Evolutionary conservation across 345 rosid genomes (phyloP), one percentile per base, ranked within the genome.

Genomic region (Citrus cavaleriei): DNA sequence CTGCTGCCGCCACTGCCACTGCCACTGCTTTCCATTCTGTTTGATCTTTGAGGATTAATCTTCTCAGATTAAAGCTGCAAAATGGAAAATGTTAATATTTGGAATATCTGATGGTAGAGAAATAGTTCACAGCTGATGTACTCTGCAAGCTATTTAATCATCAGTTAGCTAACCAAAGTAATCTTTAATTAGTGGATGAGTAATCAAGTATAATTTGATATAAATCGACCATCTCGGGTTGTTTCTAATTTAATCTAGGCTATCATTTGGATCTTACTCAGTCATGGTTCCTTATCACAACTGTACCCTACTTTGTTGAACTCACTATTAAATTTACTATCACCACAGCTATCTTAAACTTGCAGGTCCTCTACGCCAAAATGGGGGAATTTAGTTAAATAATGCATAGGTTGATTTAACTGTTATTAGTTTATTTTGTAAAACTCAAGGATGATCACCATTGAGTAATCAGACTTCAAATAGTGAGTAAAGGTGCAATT

Each of bases 21-120:
- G 61, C 61, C 61, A 21, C 61, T 3, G 77, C 67, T 24, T 66
- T 65, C 79, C 79, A 66, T 76, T 54, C 46, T 73, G 30, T 32
- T 46, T 42, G 30, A 16, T 42, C 58, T 46, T 42, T 42, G 35
- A 69, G 22, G 32, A 16, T 70, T 25, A 21, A 46, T 46, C 22
- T 46, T 70, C 59, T 70, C 21, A 24, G 6, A 38, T 24, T 46
- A 70, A 46, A 70, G 73, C 59, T 16, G 59, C 73, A 30, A 70
- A 24, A 46, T 6, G n/a, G 34, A 70, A 70, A 10, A 42, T 25
- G 10, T 25, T 22, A 46, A 46, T 25, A 12, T 24, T 70, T 30
- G 68, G 35, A 16, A 25, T 70, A 46, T 25, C 55, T 46, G n/a
- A 46, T 46, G 30, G 32, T 30, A 64, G 24, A 64, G 68, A 64